A percentile compares a stretch with the other conserved stretches of the same genome.
Evolutionary conservation across 441 rosid genomes (phyloP).

Genomic region (Jatropha multifida): DNA sequence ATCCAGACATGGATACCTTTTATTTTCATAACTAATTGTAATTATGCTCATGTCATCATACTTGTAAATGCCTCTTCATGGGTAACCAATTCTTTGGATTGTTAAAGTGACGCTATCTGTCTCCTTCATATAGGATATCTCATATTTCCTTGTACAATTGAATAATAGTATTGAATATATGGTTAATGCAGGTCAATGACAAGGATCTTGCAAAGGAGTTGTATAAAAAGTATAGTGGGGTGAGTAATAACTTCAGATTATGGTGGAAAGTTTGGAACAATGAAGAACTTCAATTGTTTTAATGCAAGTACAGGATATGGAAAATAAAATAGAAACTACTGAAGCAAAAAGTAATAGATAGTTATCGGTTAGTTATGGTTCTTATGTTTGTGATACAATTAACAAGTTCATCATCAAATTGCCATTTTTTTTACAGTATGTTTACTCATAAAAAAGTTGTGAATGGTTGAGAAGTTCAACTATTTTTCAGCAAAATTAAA

Average conservation of each 20-base stretch:
- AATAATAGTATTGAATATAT: constrained; percentile 22
- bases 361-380: background rate
- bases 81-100: constrained; percentile 1
- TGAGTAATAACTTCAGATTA: constrained; percentile 31
- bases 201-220: constrained; percentile 90
- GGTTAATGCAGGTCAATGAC: constrained; percentile 60
- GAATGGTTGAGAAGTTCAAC: background rate
- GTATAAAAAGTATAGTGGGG: constrained; percentile 94
- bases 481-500: background rate
- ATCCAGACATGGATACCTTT: background rate
- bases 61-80: background rate
- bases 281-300: background rate
- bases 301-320: background rate
- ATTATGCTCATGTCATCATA: background rate
- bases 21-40: too few relatives aligned
- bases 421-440: background rate
- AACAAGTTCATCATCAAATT: background rate
- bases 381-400: background rate
- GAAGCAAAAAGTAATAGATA: background rate
- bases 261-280: background rate
- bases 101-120: background rate
- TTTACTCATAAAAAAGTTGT: background rate
- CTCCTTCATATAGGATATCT: background rate
- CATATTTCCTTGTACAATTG: background rate
- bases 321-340: background rate